Evolutionary conservation across 2,329 filamentous ascomycete genomes (phyloP).

Genomic region (Sporothrix sp.): DNA sequence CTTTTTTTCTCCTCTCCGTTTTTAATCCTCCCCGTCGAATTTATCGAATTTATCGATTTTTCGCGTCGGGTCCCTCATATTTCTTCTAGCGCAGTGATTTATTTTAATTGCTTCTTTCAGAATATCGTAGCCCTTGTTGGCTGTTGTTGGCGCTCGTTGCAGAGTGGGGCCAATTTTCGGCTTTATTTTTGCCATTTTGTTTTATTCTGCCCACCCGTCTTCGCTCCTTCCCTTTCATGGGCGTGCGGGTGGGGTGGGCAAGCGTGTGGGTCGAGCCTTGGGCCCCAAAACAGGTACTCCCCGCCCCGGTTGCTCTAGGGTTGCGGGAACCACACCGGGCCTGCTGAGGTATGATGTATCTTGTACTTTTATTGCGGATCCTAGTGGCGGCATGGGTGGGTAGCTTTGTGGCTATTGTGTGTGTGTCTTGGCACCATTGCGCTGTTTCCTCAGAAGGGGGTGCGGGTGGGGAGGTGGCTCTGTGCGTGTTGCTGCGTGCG

Average conservation of each 20-base stretch:
- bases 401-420: slow-evolving; percentile 3
- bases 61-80: neutral
- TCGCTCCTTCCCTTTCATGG: neutral
- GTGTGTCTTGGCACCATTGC: neutral
- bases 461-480: neutral
- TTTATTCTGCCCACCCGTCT: neutral
- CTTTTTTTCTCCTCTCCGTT: slow-evolving; percentile 6
- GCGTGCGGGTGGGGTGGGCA: slow-evolving; percentile 1
- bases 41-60: slow-evolving; percentile 7
- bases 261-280: slow-evolving; percentile 16
- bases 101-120: slow-evolving; percentile 4
- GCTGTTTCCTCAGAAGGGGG: neutral
- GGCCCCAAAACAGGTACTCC: slow-evolving; percentile 15
- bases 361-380: slow-evolving; percentile 3
- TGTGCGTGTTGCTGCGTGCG: slow-evolving; percentile 2
- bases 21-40: slow-evolving; percentile 1
- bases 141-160: slow-evolving; percentile 14
- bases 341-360: slow-evolving; percentile 7
- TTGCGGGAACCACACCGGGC: slow-evolving; percentile 13
- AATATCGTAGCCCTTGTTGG: neutral
- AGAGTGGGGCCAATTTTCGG: neutral
- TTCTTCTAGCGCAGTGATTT: slow-evolving; percentile 3
- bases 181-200: slow-evolving; percentile 7
- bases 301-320: slow-evolving; percentile 15
- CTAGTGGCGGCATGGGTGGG: slow-evolving; percentile 1